Evolutionary conservation across 176 grass and related monocot species (phyloP).

Genomic region (Carex pumila): DNA sequence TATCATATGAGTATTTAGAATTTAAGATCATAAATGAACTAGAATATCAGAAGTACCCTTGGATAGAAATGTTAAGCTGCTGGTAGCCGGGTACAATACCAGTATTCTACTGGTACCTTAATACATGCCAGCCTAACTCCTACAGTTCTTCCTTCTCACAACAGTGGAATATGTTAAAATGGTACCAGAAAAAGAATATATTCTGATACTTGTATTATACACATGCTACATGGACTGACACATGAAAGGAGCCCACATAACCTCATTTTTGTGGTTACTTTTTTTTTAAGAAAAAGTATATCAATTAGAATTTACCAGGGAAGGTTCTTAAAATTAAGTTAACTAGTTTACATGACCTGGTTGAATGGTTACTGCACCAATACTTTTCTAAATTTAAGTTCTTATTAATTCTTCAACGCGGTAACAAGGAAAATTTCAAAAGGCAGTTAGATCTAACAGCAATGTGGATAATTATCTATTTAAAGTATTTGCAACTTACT

Average conservation of each 20-base stretch:
- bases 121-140: background rate
- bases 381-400: background rate
- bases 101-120: background rate
- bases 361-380: background rate
- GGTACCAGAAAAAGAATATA: background rate
- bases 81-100: background rate
- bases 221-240: background rate
- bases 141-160: background rate
- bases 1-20: background rate
- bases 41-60: background rate
- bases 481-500: background rate
- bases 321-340: background rate
- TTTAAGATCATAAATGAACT: background rate
- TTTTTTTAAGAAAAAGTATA: background rate
- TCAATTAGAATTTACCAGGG: background rate
- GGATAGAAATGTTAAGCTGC: background rate
- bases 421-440: background rate
- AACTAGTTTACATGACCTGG: too few species aligned
- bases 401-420: background rate
- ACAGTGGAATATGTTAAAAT: background rate
- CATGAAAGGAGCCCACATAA: background rate
- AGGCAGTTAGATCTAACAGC: background rate
- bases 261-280: background rate
- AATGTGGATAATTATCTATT: background rate
- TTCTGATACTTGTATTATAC: background rate